phyloP scores from a whole-genome alignment of 225 moss, liverwort and hornwort genomes.

The Rhytidiadelphus loreus region DNA sequence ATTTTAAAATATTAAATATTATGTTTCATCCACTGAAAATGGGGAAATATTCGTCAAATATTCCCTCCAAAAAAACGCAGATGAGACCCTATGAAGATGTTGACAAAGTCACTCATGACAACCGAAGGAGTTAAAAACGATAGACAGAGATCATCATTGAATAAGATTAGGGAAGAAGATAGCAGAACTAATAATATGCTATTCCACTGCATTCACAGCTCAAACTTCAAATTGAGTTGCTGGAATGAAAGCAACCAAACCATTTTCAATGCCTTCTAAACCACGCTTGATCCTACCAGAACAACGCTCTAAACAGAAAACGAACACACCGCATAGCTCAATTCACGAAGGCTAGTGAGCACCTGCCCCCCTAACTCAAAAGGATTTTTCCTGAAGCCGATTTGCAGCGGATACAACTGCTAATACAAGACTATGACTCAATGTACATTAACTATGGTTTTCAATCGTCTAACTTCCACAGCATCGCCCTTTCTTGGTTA shows the following conservation, averaged over 20 bases:
- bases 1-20: too few species aligned
- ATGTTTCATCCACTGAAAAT: not conserved
- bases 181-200: not conserved
- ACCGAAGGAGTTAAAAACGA: not conserved
- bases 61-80: not conserved
- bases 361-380: not conserved
- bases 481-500: conserved; percentile 26
- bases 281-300: not conserved
- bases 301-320: not conserved
- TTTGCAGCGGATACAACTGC: not conserved
- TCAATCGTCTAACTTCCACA: conserved; percentile 16
- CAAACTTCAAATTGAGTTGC: not conserved
- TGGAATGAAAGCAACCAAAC: not conserved
- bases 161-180: not conserved
- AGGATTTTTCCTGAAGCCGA: not conserved
- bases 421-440: not conserved
- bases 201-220: not conserved
- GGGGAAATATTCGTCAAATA: not conserved
- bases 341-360: conserved; percentile 2
- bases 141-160: not conserved
- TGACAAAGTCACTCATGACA: not conserved
- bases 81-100: not conserved
- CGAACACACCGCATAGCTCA: not conserved
- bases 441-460: conserved; percentile 13
- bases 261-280: not conserved